Evolutionary conservation across 164 flowering plant genomes (phyloP).

Genomic region (Umbilicus rupestris): DNA sequence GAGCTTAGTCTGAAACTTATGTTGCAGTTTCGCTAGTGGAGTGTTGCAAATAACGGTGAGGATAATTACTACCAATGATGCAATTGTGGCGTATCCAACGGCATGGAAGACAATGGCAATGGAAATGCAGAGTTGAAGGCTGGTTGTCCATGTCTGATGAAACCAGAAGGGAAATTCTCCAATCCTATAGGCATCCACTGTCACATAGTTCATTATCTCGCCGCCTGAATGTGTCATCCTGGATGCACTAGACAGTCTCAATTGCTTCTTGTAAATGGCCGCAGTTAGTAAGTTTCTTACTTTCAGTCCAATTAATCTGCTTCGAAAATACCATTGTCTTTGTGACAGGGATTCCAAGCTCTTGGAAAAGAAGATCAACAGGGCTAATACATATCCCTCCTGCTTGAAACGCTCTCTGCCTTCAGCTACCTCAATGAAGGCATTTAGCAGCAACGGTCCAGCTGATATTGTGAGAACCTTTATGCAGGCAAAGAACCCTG

Average conservation of each 20-base stretch:
- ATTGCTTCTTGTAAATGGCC: conserved; percentile 59
- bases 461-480: conserved; percentile 36
- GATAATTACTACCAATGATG: conserved; percentile 20
- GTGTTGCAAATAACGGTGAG: conserved; percentile 16
- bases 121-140: conserved; percentile 28
- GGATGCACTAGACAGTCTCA: conserved; percentile 43
- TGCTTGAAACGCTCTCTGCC: conserved; percentile 32
- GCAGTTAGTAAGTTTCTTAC: conserved; percentile 51
- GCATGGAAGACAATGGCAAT: conserved; percentile 20
- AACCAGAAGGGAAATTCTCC: conserved; percentile 42
- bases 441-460: conserved; percentile 50
- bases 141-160: conserved; percentile 38
- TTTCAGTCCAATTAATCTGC: conserved; percentile 45
- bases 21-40: conserved; percentile 31
- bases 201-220: conserved; percentile 57
- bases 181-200: conserved; percentile 55
- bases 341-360: conserved; percentile 49
- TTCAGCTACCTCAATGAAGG: conserved; percentile 57
- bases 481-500: conserved; percentile 53
- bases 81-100: conserved; percentile 30
- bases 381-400: conserved; percentile 43
- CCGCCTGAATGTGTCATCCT: conserved; percentile 42
- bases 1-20: conserved; percentile 21
- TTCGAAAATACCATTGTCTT: conserved; percentile 56
- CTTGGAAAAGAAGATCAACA: conserved; percentile 32